Percentiles rank a stretch among this genome's conserved stretches.
phyloP scores from a whole-genome alignment of 1,139 yeast genomes.

The Geotrichum siamense region DNA sequence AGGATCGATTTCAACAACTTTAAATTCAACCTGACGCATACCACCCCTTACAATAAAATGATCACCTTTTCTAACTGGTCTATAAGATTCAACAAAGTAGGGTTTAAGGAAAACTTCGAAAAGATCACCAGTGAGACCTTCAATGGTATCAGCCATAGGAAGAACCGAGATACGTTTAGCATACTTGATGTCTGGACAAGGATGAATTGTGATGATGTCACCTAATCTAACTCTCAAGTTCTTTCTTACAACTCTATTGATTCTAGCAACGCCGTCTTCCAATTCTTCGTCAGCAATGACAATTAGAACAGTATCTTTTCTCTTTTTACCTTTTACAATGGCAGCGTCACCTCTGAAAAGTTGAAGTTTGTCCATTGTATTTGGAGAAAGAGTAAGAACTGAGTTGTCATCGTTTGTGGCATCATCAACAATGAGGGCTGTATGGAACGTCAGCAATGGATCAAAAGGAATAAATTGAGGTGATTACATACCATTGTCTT shows the following conservation, averaged over 20 bases:
- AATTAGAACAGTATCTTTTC: conserved; percentile 95
- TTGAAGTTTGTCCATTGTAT: conserved; percentile 91
- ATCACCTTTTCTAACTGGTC: conserved; percentile 98
- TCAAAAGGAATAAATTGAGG: conserved; percentile 18
- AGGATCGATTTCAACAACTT: conserved; percentile 97
- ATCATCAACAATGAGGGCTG: conserved; percentile 84
- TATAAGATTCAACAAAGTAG: conserved; percentile 95
- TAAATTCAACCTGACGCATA: conserved; percentile 98
- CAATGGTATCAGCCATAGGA: conserved; percentile 97
- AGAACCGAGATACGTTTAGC: conserved; percentile 83
- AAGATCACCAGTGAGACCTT: conserved; percentile 95
- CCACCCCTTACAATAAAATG: conserved; percentile 96
- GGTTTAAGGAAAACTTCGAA: conserved; percentile 96
- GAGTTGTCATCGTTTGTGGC: conserved; percentile 97
- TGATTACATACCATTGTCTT: conserved; percentile 57
- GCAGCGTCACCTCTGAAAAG: conserved; percentile 98
- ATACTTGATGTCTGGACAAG: conserved; percentile 97
- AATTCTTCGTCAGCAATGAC: conserved; percentile 95
- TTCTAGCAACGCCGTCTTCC: conserved; percentile 90
- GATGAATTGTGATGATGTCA: conserved; percentile 82
- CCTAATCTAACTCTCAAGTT: conserved; percentile 92
- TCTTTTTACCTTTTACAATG: conserved; percentile 92
- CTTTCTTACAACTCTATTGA: conserved; percentile 93
- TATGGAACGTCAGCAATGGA: background rate
- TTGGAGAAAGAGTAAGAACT: conserved; percentile 87